phyloP scores from a whole-genome alignment of 2,329 filamentous ascomycete genomes.

The Ophiostoma himal-ulmi region DNA sequence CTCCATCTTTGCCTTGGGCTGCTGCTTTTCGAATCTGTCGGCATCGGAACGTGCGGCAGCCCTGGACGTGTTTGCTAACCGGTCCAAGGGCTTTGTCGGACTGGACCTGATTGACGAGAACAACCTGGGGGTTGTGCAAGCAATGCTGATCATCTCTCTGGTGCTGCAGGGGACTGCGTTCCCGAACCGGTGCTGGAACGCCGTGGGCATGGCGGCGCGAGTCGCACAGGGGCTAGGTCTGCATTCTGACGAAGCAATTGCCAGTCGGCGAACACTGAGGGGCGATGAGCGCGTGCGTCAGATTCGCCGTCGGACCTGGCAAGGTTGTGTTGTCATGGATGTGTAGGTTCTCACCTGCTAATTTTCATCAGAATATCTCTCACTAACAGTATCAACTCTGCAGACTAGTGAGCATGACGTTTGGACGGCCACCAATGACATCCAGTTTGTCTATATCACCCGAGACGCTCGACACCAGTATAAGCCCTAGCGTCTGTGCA shows the following conservation, averaged over 20 bases:
- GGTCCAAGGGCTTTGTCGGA: conserved; percentile 34
- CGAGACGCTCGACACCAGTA: conserved; percentile 4
- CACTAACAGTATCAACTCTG: conserved; percentile 9
- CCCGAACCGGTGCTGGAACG: conserved; percentile 39
- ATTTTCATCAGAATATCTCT: no score
- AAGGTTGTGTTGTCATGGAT: not conserved
- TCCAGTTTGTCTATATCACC: conserved; percentile 20
- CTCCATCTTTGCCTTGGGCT: conserved; percentile 38
- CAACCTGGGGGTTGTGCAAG: conserved; percentile 31
- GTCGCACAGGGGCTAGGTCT: conserved; percentile 40
- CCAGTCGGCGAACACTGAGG: not conserved
- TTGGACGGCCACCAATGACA: conserved; percentile 23
- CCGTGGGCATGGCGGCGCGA: conserved; percentile 39
- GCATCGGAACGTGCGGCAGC: conserved; percentile 29
- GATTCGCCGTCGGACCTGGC: not conserved
- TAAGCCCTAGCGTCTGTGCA: not conserved
- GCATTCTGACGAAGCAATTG: conserved; percentile 31
- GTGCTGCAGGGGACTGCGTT: conserved; percentile 39
- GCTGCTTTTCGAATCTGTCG: conserved; percentile 21
- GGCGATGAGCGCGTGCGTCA: not conserved
- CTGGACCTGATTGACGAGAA: conserved; percentile 38
- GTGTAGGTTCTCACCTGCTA: not conserved
- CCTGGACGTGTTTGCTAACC: conserved; percentile 34
- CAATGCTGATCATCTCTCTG: conserved; percentile 36
- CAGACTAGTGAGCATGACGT: conserved; percentile 23